Conservation (phyloP, 352 stramenopile genomes). For the Pythium pectinolyticum region DNA sequence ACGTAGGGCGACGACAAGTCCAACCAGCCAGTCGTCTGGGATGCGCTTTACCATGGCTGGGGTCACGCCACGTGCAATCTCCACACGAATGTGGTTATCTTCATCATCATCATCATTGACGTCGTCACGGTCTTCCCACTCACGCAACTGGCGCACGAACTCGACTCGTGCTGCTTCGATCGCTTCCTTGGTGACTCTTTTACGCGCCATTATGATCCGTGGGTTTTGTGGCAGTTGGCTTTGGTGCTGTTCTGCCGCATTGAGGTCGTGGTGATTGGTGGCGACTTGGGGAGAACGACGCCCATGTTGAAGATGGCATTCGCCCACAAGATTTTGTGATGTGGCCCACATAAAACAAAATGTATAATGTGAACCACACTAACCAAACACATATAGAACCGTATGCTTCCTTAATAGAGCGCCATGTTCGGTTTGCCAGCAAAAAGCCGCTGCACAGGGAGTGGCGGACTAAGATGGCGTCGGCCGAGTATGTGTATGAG, state of each 20-base stretch:
- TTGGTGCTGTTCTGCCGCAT: no score
- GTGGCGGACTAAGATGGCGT: not conserved
- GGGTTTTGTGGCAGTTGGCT: no score
- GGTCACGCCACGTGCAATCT: not conserved
- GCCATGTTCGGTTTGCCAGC: no score
- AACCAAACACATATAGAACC: no score
- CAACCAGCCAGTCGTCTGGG: not conserved
- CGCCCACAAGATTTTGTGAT: no score
- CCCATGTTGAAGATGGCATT: no score
- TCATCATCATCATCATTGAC: not conserved
- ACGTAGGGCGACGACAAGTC: not conserved
- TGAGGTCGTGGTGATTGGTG: no score
- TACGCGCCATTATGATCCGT: not conserved
- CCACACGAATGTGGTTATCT: not conserved
- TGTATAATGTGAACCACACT: no score
- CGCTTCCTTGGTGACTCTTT: not conserved
- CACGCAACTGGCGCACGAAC: not conserved
- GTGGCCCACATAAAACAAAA: constrained; percentile 1
- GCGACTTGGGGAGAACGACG: no score
- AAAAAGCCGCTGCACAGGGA: no score
- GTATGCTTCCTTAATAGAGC: constrained; percentile 4
- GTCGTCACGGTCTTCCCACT: not conserved
- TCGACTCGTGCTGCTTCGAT: not conserved
- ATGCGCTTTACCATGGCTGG: not conserved
- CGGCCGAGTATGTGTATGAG: constrained; percentile 14